Evolutionary conservation across 306 rosid species (phyloP), one percentile per base, ranked within the genome.

Genomic region (Canavalia gladiata): DNA sequence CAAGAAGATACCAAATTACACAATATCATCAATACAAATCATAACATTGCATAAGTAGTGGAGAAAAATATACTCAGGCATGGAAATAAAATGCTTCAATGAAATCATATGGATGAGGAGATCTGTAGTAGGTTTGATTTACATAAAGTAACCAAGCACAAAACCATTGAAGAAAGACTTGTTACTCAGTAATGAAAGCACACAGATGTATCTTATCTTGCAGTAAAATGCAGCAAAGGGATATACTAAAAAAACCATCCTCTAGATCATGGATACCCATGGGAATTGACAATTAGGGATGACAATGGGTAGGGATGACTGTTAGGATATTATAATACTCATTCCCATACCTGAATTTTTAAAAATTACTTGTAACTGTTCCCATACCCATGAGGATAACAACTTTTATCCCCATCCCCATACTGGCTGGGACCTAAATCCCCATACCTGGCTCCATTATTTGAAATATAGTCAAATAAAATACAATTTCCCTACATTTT

Each of bases 1-100:
- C 64, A 70, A 46, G 47, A 54, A 56, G 50, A 64, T 29, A 33
- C 37, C 30, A 39, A 68, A 54, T 8, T 33, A 80, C 62, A 46
- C 25, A 45, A 72, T 50, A 52, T 83, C 52, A 55, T 50, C 76
- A 57, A 29, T 54, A 68, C 68, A 60, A 28, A 62, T 63, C 76
- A 81, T 4, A 7, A 72, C 28, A 31, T 3, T 9, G 11, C 34
- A 8, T 34, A 77, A 43, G 52, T 4, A 28, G 8, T n/a, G 34
- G 18, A 68, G 52, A 18, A 37, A 7, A 72, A 29, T 39, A 30
- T 12, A 72, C 25, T 37, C 69, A 46, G 25, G 30, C 25, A 37
- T 33, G 47, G 43, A 43, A 77, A 37, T 7, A 64, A 66, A 39
- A 30, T 29, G 18, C 56, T 39, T 8, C 39, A 46, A 67, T 2